Evolutionary conservation across 306 rosid genomes (phyloP).

Genomic region (Datisca glomerata): DNA sequence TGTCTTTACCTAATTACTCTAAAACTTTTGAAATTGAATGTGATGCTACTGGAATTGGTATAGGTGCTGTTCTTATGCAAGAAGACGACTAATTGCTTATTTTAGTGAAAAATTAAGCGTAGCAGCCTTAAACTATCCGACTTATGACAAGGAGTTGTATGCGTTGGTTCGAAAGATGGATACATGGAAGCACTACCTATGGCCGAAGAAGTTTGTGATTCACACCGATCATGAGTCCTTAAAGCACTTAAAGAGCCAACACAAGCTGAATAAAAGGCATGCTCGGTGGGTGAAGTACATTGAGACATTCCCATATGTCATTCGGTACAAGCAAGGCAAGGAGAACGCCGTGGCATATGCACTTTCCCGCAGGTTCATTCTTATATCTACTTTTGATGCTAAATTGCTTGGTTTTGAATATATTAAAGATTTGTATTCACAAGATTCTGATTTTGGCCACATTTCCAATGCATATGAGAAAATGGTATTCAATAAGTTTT

Average conservation of each 20-base stretch:
- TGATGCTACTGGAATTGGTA: background rate
- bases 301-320: background rate
- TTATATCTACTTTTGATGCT: background rate
- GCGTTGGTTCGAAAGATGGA: background rate
- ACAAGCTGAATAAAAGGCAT: background rate
- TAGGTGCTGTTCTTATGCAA: background rate
- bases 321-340: background rate
- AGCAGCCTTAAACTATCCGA: background rate
- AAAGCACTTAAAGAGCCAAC: background rate
- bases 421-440: background rate
- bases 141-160: background rate
- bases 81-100: background rate
- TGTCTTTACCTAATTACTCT: background rate
- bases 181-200: background rate
- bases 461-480: background rate
- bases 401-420: constrained; percentile 1
- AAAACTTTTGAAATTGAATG: background rate
- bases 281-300: background rate
- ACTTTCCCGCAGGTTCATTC: background rate
- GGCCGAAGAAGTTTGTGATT: background rate
- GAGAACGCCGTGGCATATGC: constrained; percentile 1
- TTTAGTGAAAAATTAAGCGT: background rate
- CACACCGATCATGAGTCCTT: background rate
- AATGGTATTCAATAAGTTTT: background rate
- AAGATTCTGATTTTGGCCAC: background rate